Base-by-base conservation (phyloP, 495 filamentous ascomycete species). In the Annulohypoxylon nitens region DNA sequence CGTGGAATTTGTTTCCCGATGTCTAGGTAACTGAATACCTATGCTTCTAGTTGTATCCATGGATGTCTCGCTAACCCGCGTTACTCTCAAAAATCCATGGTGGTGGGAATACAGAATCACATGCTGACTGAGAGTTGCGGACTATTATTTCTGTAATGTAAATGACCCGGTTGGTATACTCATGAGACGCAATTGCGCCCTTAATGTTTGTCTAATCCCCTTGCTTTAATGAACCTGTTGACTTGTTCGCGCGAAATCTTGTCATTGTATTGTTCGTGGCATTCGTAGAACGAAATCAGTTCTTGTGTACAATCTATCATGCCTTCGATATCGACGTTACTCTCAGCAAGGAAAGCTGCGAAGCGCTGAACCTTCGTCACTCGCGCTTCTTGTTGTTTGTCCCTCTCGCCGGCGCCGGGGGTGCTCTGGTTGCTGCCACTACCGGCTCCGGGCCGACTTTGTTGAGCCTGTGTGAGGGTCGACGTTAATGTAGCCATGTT, bases 241-340 rank as follows among this genome's bases (percentile, higher is more conserved):
- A 99, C 90, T 67, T 92, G 86, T 73, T 89, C 87, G 41, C 81
- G 77, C 25, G 83, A 83, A 9, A 79, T 76, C 81, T 96, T 95
- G 75, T 98, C 95, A 70, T 90, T 93, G 75, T 95, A 97, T 74
- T 89, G 86, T 78, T 99, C 96, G 85, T 94, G 93, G 36, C 93
- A 87, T 79, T 97, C 94, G 81, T 98, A 99, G 69, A 99, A 87
- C 3, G 94, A 97, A 47, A 99, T 93, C 59, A 98, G 87, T 83
- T 98, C 97, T 81, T 99, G 96, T 0, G 93, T 94, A 80, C 92
- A 95, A 76, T 98, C 95, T 50, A 97, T 91, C 76, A 97, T 90
- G 20, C 90, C 93, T 80, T 93, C 93, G 78, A 98, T 93, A 78
- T 98, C 95, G 36, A 98, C 88, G 71, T 91, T 92, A 75, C 93